Base-by-base conservation (phyloP, 305 asterid species). In the Fraxinus floribunda region DNA sequence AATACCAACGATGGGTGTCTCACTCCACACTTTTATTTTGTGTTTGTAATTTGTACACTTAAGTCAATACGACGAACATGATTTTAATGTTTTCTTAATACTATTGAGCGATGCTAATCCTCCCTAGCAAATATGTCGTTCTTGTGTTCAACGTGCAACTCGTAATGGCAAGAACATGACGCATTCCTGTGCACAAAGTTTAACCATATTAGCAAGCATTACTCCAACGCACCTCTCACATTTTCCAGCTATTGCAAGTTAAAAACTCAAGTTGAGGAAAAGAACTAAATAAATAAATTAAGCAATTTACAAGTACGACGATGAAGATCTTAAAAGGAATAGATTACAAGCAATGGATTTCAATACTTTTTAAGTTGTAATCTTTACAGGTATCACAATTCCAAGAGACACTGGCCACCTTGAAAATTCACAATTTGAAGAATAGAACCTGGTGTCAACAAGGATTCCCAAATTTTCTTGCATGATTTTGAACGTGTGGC, bases 291-390 rank as follows among this genome's bases (percentile, higher is more conserved):
- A 46, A 81, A 86, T 82, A 76, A 87, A 77, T 77, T 60, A 77
- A 83, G 85, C 82, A 83, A 82, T 86, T 80, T 86, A 86, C 84
- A 85, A 81, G 24, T 35, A 79, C 79, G 85, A 70, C 24, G 2
- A 4, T 71, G 83, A 49, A 62, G 22, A 64, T 29, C 46, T 81
- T 41, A n/a, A 22, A 62, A 30, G 24, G 83, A n/a, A 16, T 35
- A 76, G 29, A 24, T 64, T 32, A 72, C 68, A 57, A 81, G 41
- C 9, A 70, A 75, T 55, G 18, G 78, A 44, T 80, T 73, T 74
- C 73, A 82, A 18, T 81, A 77, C 70, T 24, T 24, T 57, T 13
- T 26, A 16, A 66, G 22, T 13, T 5, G 76, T 6, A 30, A 32
- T 71, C 60, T 78, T 78, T 78, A 35, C 75, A 78, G n/a, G 20